A percentile compares a stretch with the other conserved stretches of the same genome.
Evolutionary conservation across 306 rosid species (phyloP).

Genomic region (Dryas drummondii): DNA sequence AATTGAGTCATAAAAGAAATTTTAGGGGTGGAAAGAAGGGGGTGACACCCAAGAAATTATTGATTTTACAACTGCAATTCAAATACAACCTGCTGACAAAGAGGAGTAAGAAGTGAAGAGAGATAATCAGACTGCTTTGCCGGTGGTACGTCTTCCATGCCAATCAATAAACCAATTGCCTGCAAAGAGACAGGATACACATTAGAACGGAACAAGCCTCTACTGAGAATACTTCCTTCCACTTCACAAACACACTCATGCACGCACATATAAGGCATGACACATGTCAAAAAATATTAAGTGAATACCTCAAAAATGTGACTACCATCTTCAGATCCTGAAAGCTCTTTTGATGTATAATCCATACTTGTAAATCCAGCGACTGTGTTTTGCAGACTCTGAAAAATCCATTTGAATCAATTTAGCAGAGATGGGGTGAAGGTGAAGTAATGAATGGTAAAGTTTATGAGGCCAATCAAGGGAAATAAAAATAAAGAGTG

Average conservation of each 20-base stretch:
- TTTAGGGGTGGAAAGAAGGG: conserved; percentile 6
- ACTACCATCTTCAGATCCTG: conserved; percentile 91
- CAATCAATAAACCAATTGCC: conserved; percentile 96
- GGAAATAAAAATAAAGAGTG: conserved; percentile 9
- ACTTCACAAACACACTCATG: neutral
- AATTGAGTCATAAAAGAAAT: conserved; percentile 2
- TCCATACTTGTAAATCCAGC: conserved; percentile 65
- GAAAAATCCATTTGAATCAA: conserved; percentile 25
- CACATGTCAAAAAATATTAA: neutral
- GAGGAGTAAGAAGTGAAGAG: conserved; percentile 88
- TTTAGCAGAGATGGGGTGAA: conserved; percentile 6
- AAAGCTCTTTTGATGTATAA: conserved; percentile 52
- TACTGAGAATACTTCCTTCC: conserved; percentile 12
- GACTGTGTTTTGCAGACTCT: conserved; percentile 81
- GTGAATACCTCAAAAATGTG: conserved; percentile 90
- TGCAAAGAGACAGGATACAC: conserved; percentile 35
- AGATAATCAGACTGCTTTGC: conserved; percentile 89
- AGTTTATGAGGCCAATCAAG: conserved; percentile 17
- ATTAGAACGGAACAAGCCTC: conserved; percentile 25
- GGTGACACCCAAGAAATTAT: conserved; percentile 10
- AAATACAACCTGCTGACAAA: conserved; percentile 76
- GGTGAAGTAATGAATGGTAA: conserved; percentile 17
- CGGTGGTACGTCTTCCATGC: conserved; percentile 85
- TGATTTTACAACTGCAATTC: conserved; percentile 20
- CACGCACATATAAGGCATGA: conserved; percentile 6